Percentiles rank a stretch among this genome's conserved stretches.
These are phyloP conservation scores for Talaromyces trachyspermus DNA, from an alignment of 495 filamentous ascomycete species.

Conservation along the genomic window DNA sequence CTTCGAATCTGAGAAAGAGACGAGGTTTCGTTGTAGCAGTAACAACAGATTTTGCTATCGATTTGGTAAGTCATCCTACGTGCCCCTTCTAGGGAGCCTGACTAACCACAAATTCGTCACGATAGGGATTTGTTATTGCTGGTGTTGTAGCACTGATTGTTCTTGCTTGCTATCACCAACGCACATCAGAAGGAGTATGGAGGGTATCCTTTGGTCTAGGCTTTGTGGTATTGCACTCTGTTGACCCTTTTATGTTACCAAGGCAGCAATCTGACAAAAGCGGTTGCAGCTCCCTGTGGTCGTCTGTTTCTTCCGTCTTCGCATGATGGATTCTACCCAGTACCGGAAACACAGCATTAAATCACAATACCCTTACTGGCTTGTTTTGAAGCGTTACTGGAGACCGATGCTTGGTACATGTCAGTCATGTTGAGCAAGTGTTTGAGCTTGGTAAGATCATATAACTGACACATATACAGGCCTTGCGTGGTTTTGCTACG, in stretches of 20 bases:
- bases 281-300: slow-evolving; percentile 19
- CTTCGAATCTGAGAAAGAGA: slow-evolving; percentile 15
- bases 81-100: no score
- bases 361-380: slow-evolving; percentile 24
- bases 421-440: slow-evolving; percentile 8
- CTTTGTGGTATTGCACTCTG: slow-evolving; percentile 21
- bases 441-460: not conserved
- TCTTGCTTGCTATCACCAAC: slow-evolving; percentile 20
- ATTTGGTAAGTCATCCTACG: slow-evolving; percentile 14
- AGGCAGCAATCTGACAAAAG: not conserved
- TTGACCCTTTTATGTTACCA: not conserved
- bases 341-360: slow-evolving; percentile 31
- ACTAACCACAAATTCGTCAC: no score
- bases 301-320: slow-evolving; percentile 32
- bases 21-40: slow-evolving; percentile 26
- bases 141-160: slow-evolving; percentile 27
- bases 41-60: slow-evolving; percentile 27
- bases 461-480: slow-evolving; percentile 7
- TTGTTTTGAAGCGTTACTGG: slow-evolving; percentile 32
- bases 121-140: slow-evolving; percentile 24
- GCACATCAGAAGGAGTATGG: slow-evolving; percentile 23
- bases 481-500: slow-evolving; percentile 34
- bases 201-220: slow-evolving; percentile 28
- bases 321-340: slow-evolving; percentile 31
- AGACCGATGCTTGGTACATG: slow-evolving; percentile 33